Conservation (phyloP, 2,329 filamentous ascomycete genomes). For the Monosporascus sp. region DNA sequence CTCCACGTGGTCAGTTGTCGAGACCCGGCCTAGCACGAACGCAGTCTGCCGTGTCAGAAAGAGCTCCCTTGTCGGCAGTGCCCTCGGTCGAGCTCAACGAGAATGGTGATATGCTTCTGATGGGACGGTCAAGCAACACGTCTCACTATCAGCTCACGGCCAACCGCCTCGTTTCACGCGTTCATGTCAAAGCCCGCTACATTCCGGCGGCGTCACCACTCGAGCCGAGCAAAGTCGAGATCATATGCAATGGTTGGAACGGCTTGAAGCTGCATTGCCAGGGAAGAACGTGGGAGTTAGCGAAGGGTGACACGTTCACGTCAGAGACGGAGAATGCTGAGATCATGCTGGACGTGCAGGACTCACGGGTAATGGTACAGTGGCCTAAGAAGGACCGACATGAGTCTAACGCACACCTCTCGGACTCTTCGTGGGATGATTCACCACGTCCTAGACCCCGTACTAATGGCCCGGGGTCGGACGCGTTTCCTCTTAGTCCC, state of each 20-base stretch:
- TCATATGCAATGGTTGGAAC: constrained; percentile 94
- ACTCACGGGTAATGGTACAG: constrained; percentile 79
- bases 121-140: constrained; percentile 92
- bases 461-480: constrained; percentile 21
- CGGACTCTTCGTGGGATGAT: constrained; percentile 69
- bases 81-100: constrained; percentile 76
- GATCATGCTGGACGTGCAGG: constrained; percentile 93
- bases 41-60: constrained; percentile 64
- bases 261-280: constrained; percentile 89
- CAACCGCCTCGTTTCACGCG: constrained; percentile 86
- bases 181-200: constrained; percentile 87
- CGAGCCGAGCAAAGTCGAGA: constrained; percentile 73
- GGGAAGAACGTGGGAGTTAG: constrained; percentile 77
- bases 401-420: constrained; percentile 45
- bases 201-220: constrained; percentile 62
- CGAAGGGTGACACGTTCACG: constrained; percentile 82
- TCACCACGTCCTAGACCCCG: constrained; percentile 38
- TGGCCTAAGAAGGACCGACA: constrained; percentile 66
- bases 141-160: constrained; percentile 92
- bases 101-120: constrained; percentile 74
- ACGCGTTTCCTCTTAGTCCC: constrained; percentile 55
- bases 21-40: constrained; percentile 53
- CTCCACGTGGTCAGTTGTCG: constrained; percentile 48
- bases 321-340: constrained; percentile 83
- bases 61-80: constrained; percentile 75